Conservation (phyloP, 305 asterid species). For the Andrographis paniculata region DNA sequence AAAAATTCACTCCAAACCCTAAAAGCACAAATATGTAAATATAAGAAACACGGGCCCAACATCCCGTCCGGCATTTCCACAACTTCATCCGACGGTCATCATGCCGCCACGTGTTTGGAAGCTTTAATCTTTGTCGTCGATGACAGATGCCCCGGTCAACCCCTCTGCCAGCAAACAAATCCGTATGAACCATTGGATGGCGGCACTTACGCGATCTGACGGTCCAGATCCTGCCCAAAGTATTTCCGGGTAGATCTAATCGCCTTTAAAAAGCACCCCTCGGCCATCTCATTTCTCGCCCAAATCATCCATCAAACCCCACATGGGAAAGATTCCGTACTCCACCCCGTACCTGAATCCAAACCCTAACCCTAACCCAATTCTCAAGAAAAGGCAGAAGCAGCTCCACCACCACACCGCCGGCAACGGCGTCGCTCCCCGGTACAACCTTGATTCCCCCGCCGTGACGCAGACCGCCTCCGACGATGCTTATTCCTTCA, state of each 20-base stretch:
- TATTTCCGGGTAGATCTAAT: constrained; percentile 59
- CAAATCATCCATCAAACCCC: constrained; percentile 52
- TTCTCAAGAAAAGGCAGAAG: constrained; percentile 54
- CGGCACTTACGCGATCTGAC: constrained; percentile 14
- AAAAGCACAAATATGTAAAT: not conserved
- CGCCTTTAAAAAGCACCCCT: constrained; percentile 66
- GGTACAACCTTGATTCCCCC: constrained; percentile 28
- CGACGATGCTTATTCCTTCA: constrained; percentile 77
- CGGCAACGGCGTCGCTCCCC: constrained; percentile 25
- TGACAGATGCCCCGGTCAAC: constrained; percentile 65
- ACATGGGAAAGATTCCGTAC: constrained; percentile 70
- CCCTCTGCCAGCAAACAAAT: constrained; percentile 43
- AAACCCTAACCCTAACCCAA: constrained; percentile 90
- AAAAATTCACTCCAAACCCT: too few species aligned
- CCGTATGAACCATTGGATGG: constrained; percentile 29
- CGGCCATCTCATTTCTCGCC: constrained; percentile 40
- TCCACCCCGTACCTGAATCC: constrained; percentile 34
- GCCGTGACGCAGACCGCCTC: constrained; percentile 71
- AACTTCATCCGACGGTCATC: constrained; percentile 17
- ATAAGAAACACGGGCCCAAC: too few species aligned
- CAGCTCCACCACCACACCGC: constrained; percentile 32
- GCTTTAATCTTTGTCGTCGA: constrained; percentile 31
- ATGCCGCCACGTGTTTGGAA: constrained; percentile 35
- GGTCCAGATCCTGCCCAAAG: constrained; percentile 45
- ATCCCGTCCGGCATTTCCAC: constrained; percentile 6